Percentiles rank a stretch among this genome's conserved stretches.
phyloP scores from a whole-genome alignment of 2,329 filamentous ascomycete genomes.

The Graphilbum sp. region DNA sequence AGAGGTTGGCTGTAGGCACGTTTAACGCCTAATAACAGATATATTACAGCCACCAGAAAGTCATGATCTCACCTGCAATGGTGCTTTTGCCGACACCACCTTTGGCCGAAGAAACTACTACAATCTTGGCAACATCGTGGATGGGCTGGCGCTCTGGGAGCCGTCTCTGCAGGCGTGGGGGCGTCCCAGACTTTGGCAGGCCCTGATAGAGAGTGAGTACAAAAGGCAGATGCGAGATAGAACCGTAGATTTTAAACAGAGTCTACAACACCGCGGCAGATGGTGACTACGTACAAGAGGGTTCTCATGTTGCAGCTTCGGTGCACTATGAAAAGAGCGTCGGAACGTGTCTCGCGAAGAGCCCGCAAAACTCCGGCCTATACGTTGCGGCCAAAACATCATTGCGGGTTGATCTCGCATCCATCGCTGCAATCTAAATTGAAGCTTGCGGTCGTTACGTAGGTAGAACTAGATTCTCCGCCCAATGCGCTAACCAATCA shows the following conservation, averaged over 20 bases:
- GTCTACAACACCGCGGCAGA: neutral
- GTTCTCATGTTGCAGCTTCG: conserved; percentile 66
- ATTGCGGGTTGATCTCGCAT: too few species aligned
- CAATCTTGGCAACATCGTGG: conserved; percentile 71
- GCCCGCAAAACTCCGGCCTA: conserved; percentile 4
- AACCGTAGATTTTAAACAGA: too few species aligned
- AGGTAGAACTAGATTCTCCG: neutral
- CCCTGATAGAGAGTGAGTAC: conserved; percentile 39
- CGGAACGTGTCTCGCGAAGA: conserved; percentile 3
- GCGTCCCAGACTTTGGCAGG: conserved; percentile 59
- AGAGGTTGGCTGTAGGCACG: conserved; percentile 50
- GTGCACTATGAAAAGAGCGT: conserved; percentile 30
- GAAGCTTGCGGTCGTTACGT: too few species aligned
- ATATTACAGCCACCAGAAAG: too few species aligned
- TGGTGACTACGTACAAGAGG: conserved; percentile 42
- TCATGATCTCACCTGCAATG: conserved; percentile 56
- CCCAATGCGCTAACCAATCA: neutral
- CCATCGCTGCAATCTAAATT: too few species aligned
- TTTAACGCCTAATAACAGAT: too few species aligned
- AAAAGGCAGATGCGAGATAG: neutral
- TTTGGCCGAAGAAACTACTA: conserved; percentile 94
- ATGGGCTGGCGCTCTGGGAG: conserved; percentile 71
- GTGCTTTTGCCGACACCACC: conserved; percentile 98
- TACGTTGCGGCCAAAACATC: conserved; percentile 1
- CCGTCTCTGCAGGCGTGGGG: conserved; percentile 63